A percentile compares a stretch with the other conserved stretches of the same genome.
phyloP scores from a whole-genome alignment of 148 eudicot species.

The Amaranthus cruentus region DNA sequence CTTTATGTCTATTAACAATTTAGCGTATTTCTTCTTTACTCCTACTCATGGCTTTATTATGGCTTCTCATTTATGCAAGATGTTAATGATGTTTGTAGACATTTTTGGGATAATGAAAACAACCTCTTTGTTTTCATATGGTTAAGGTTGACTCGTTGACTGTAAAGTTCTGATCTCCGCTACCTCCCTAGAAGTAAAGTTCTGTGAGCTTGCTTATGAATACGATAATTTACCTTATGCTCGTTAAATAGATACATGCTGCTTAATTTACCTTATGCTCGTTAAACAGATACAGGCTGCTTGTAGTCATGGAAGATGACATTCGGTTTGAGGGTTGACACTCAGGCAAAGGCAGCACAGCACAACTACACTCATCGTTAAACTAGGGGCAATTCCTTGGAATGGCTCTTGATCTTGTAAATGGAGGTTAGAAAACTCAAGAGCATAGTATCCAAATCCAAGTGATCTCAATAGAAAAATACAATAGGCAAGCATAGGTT shows the following conservation, averaged over 20 bases:
- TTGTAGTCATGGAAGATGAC: slow-evolving; percentile 56
- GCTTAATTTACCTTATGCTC: not conserved
- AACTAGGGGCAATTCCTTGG: slow-evolving; percentile 25
- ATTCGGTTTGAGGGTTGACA: slow-evolving; percentile 85
- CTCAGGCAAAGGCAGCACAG: slow-evolving; percentile 51
- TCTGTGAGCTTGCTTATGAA: not conserved
- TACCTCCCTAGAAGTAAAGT: too few species aligned
- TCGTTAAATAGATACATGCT: not conserved
- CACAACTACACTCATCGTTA: slow-evolving; percentile 49
- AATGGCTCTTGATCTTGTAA: too few species aligned
- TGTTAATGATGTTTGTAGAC: too few species aligned
- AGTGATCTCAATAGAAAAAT: too few species aligned
- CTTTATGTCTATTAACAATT: not conserved
- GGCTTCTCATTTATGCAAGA: slow-evolving; percentile 9
- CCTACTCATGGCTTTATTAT: slow-evolving; percentile 11
- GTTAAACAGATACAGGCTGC: slow-evolving; percentile 6
- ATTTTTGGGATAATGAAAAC: too few species aligned
- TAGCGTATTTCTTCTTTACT: not conserved
- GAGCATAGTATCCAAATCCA: too few species aligned
- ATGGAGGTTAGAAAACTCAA: too few species aligned
- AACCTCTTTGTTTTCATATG: too few species aligned
- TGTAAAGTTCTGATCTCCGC: too few species aligned
- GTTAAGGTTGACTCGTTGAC: not conserved
- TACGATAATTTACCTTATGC: not conserved
- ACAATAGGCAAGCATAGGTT: too few species aligned